A percentile compares a stretch with the other conserved stretches of the same genome.
Conservation (phyloP, 768 basidiomycete species). For the Cyclocybe aegerita region DNA sequence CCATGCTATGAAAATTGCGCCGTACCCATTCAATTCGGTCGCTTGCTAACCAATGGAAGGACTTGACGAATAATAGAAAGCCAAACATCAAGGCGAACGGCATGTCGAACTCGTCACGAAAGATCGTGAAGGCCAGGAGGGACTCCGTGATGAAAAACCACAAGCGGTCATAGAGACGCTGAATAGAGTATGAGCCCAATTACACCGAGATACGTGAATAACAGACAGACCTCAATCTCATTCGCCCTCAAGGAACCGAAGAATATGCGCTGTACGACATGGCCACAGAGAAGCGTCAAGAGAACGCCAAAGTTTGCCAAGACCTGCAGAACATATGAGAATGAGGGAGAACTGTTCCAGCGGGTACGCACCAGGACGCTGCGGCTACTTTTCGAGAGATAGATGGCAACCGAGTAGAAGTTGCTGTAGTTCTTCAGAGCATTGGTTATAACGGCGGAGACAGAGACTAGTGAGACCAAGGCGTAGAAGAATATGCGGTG, state of each 20-base stretch:
- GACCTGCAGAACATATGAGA: conserved; percentile 47
- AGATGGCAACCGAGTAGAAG: conserved; percentile 93
- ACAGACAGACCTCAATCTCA: conserved; percentile 77
- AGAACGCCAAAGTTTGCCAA: conserved; percentile 90
- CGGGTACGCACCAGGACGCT: conserved; percentile 73
- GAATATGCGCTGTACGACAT: conserved; percentile 82
- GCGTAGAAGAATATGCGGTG: conserved; percentile 73
- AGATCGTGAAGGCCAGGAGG: conserved; percentile 94
- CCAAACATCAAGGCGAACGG: conserved; percentile 93
- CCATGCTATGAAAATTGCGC: background rate
- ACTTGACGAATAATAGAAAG: conserved; percentile 92
- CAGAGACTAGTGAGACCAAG: conserved; percentile 62
- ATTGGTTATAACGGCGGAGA: conserved; percentile 72
- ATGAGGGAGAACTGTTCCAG: conserved; percentile 1
- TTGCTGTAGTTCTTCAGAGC: conserved; percentile 83
- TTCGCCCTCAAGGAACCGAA: conserved; percentile 85
- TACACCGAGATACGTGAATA: background rate
- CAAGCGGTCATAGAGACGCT: conserved; percentile 93
- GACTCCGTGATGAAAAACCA: conserved; percentile 99
- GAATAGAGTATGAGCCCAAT: background rate
- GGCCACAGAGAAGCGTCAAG: conserved; percentile 71
- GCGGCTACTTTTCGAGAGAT: conserved; percentile 90
- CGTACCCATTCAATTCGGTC: conserved; percentile 95
- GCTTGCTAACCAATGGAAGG: conserved; percentile 95
- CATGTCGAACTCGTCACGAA: conserved; percentile 93